These are phyloP conservation scores for Amylocystis lapponica DNA, from an alignment of 768 basidiomycete genomes.

Conservation along the genomic window DNA sequence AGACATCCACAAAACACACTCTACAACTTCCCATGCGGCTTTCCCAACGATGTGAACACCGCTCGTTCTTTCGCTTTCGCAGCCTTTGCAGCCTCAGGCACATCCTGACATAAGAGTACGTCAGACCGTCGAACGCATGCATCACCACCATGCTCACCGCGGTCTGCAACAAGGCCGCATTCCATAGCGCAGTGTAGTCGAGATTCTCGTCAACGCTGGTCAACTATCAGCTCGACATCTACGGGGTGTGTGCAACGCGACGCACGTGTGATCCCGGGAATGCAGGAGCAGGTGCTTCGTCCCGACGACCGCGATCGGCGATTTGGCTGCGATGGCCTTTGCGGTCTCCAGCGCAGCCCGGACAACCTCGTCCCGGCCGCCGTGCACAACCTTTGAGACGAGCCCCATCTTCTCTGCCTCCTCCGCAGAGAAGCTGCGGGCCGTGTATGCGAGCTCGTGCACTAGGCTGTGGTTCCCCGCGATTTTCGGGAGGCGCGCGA, in stretches of 20 bases:
- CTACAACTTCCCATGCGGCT: slow-evolving; percentile 13
- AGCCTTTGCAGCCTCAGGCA: slow-evolving; percentile 11
- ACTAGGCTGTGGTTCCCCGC: slow-evolving; percentile 68
- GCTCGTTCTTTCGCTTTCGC: slow-evolving; percentile 15
- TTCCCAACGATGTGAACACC: slow-evolving; percentile 10
- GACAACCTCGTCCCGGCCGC: slow-evolving; percentile 61
- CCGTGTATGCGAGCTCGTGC: slow-evolving; percentile 74
- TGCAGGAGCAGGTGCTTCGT: slow-evolving; percentile 78
- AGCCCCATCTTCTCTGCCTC: slow-evolving; percentile 71
- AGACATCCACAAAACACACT: no score
- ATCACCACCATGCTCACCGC: slow-evolving; percentile 25
- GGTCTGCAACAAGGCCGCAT: slow-evolving; percentile 45
- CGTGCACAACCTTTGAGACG: slow-evolving; percentile 64
- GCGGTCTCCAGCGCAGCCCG: slow-evolving; percentile 63
- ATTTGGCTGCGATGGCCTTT: slow-evolving; percentile 61
- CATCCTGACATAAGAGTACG: slow-evolving; percentile 13
- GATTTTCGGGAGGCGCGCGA: slow-evolving; percentile 76
- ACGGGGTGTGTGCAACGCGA: background rate
- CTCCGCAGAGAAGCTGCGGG: slow-evolving; percentile 56
- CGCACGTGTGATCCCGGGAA: slow-evolving; percentile 70
- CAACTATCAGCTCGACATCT: background rate
- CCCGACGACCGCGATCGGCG: slow-evolving; percentile 70
- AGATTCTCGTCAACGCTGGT: slow-evolving; percentile 40
- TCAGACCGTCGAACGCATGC: background rate
- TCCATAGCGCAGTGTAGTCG: slow-evolving; percentile 55